Conservation (phyloP, 1,139 yeast species). For the Entelexis sorbosivorans region DNA sequence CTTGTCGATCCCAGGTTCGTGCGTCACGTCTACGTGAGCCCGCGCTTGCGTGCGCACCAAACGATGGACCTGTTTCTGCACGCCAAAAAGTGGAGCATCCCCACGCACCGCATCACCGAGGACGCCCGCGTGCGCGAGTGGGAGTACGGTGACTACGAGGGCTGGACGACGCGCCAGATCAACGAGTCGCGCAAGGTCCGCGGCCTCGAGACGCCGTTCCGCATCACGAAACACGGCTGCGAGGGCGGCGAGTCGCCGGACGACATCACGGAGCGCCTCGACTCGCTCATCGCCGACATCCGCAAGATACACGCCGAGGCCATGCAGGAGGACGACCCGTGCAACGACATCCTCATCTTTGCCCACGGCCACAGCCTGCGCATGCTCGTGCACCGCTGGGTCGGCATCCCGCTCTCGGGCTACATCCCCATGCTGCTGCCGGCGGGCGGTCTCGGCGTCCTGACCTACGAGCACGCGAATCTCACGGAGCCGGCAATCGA, state of each 20-base stretch:
- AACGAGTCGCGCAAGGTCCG: conserved; percentile 40
- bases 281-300: conserved; percentile 53
- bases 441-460: conserved; percentile 91
- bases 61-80: conserved; percentile 50
- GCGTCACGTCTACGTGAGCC: conserved; percentile 61
- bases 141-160: conserved; percentile 96
- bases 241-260: conserved; percentile 69
- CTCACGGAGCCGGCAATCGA: conserved; percentile 77
- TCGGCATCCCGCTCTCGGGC: conserved; percentile 42
- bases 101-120: conserved; percentile 27
- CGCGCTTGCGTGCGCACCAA: conserved; percentile 65
- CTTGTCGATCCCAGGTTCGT: conserved; percentile 55
- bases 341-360: conserved; percentile 64
- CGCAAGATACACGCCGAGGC: conserved; percentile 53
- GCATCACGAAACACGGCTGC: conserved; percentile 87
- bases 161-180: conserved; percentile 59
- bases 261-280: conserved; percentile 60
- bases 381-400: conserved; percentile 85
- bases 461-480: conserved; percentile 78
- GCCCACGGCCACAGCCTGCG: conserved; percentile 92
- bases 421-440: conserved; percentile 79
- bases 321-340: conserved; percentile 39
- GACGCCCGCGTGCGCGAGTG: conserved; percentile 70
- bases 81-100: conserved; percentile 37
- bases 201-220: conserved; percentile 61